These are phyloP conservation scores for Wallacemonas sp. DNA, from an alignment of 208 protist genomes.

Conservation along the genomic window DNA sequence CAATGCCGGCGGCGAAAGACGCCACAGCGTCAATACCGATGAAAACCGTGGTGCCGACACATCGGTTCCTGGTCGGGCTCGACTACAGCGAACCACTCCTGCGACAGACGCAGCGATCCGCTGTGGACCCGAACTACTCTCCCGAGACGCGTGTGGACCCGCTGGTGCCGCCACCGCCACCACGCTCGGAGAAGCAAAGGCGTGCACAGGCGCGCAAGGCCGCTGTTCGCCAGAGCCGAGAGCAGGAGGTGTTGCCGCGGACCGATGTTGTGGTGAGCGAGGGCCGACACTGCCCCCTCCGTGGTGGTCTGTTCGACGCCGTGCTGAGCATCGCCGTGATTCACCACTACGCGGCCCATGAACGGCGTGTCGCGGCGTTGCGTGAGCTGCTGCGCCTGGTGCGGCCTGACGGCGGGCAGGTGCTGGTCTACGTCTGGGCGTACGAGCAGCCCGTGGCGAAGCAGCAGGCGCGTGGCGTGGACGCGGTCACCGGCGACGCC, in stretches of 20 bases:
- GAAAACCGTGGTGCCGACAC: conserved; percentile 17
- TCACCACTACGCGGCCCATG: conserved; percentile 80
- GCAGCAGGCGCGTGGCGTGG: conserved; percentile 34
- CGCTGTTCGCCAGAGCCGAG: conserved; percentile 6
- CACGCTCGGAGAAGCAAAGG: conserved; percentile 6
- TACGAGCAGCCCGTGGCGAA: conserved; percentile 43
- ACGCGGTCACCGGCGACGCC: conserved; percentile 56
- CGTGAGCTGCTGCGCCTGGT: conserved; percentile 79
- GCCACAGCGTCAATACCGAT: too few relatives aligned
- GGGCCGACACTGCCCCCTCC: conserved; percentile 60
- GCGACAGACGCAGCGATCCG: conserved; percentile 43
- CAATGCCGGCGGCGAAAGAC: too few relatives aligned
- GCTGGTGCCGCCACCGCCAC: conserved; percentile 8
- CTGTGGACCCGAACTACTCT: conserved; percentile 43
- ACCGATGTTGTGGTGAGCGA: conserved; percentile 71
- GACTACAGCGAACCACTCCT: conserved; percentile 70
- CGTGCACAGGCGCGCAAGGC: neutral
- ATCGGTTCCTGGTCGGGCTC: conserved; percentile 64
- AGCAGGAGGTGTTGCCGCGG: conserved; percentile 26
- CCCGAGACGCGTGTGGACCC: neutral
- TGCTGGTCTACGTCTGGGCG: conserved; percentile 90
- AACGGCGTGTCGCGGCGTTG: conserved; percentile 48
- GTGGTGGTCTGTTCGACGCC: conserved; percentile 67
- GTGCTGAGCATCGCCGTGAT: conserved; percentile 90
- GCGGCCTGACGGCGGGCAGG: conserved; percentile 45